Evolutionary conservation across 2,329 filamentous ascomycete species (phyloP).

Genomic region (Neonectria hederae): DNA sequence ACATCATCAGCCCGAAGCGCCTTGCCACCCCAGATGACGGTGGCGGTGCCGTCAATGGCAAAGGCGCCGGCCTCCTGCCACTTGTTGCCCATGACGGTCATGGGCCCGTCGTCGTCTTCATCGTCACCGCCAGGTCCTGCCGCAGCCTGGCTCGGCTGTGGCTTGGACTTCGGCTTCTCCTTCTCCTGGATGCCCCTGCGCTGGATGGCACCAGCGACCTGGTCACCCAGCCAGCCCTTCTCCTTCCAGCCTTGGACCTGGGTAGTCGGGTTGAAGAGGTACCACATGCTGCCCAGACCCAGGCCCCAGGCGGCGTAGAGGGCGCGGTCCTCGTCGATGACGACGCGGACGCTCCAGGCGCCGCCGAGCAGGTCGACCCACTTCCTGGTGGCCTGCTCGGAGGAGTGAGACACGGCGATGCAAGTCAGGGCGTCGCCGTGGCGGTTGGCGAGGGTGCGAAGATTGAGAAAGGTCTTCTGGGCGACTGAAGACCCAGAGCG

Average conservation of each 20-base stretch:
- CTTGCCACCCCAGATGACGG: conserved; percentile 61
- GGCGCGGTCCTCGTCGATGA: conserved; percentile 65
- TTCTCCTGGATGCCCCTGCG: conserved; percentile 40
- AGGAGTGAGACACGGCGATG: conserved; percentile 69
- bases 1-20: conserved; percentile 59
- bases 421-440: conserved; percentile 60
- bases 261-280: conserved; percentile 62
- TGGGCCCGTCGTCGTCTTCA: conserved; percentile 48
- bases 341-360: conserved; percentile 63
- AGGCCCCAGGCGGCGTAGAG: conserved; percentile 69
- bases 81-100: conserved; percentile 62
- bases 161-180: conserved; percentile 17
- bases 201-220: conserved; percentile 59
- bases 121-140: conserved; percentile 12
- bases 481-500: conserved; percentile 52
- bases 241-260: conserved; percentile 63
- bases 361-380: conserved; percentile 68
- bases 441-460: conserved; percentile 64
- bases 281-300: conserved; percentile 60
- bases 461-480: conserved; percentile 65
- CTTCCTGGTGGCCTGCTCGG: conserved; percentile 62
- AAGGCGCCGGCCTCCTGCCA: conserved; percentile 65
- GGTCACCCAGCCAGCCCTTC: conserved; percentile 63
- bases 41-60: conserved; percentile 59
- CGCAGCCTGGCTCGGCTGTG: conserved; percentile 16